phyloP scores from a whole-genome alignment of 73 alveolate genomes.

The Paramecium tetraurelia region DNA sequence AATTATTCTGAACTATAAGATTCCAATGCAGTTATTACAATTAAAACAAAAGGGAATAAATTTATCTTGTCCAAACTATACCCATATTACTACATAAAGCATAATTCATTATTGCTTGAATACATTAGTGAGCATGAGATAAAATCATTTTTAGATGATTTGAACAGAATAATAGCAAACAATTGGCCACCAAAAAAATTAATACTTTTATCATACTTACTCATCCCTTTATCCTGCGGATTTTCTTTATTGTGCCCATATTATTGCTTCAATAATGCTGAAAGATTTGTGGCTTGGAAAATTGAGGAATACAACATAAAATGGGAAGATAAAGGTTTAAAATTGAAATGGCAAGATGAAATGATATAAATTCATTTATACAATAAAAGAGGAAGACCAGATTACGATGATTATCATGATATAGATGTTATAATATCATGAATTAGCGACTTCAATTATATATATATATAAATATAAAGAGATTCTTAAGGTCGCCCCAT shows the following conservation, averaged over 20 bases:
- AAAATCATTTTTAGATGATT: not conserved
- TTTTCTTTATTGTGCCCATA: not conserved
- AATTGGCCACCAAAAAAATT: slow-evolving; percentile 8
- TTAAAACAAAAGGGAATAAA: not conserved
- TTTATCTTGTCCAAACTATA: not conserved
- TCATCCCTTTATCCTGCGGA: not conserved
- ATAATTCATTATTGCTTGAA: not conserved
- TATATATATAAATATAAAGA: not conserved
- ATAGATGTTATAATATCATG: not conserved
- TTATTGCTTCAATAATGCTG: not conserved
- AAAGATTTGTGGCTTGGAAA: not conserved
- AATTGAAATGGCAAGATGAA: not conserved
- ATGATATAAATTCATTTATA: not conserved
- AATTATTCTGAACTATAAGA: not conserved
- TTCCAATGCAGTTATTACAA: not conserved
- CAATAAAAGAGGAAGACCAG: not conserved
- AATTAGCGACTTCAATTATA: not conserved
- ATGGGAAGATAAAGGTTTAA: slow-evolving; percentile 10
- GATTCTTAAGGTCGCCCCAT: not conserved
- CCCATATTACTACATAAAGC: not conserved
- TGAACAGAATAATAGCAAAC: not conserved
- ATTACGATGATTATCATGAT: not conserved
- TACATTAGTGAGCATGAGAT: not conserved
- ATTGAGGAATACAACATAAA: slow-evolving; percentile 9
- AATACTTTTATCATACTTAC: not conserved